Conservation (phyloP, 192 early-diverging fungal genomes). For the Entomortierella lignicola region DNA sequence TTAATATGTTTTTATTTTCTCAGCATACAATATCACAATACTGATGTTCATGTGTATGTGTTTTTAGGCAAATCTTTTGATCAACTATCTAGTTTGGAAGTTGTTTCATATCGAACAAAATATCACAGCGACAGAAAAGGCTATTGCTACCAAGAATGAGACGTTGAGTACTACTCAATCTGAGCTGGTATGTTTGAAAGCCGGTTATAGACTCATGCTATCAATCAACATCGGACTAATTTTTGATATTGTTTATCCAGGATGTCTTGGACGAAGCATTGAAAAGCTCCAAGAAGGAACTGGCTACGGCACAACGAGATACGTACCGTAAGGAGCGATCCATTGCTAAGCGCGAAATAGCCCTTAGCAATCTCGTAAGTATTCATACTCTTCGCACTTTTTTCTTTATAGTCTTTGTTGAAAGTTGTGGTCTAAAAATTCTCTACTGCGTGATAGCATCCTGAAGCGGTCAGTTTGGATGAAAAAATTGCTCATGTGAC, state of each 20-base stretch:
- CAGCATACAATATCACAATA: no score
- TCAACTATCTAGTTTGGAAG: conserved; percentile 87
- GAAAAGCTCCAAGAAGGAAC: conserved; percentile 76
- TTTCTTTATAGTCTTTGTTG: background rate
- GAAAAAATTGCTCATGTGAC: conserved; percentile 80
- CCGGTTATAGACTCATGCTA: background rate
- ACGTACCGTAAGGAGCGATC: conserved; percentile 77
- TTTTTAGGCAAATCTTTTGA: conserved; percentile 68
- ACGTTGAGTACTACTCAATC: conserved; percentile 48
- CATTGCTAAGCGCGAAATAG: conserved; percentile 77
- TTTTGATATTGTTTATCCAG: conserved; percentile 10
- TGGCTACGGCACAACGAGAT: conserved; percentile 79
- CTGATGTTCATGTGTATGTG: no score
- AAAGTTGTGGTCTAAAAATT: background rate
- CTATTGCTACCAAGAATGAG: conserved; percentile 68
- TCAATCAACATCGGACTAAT: conserved; percentile 20
- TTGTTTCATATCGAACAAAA: conserved; percentile 89
- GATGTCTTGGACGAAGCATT: conserved; percentile 61
- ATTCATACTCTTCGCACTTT: no score
- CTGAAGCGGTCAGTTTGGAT: conserved; percentile 69
- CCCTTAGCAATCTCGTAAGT: conserved; percentile 73
- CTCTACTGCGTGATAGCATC: conserved; percentile 57
- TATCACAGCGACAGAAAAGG: conserved; percentile 66
- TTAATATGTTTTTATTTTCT: no score
- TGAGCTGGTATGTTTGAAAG: conserved; percentile 53